Base-by-base conservation (phyloP, 768 basidiomycete genomes). In the Pleurotus tuber-regium region DNA sequence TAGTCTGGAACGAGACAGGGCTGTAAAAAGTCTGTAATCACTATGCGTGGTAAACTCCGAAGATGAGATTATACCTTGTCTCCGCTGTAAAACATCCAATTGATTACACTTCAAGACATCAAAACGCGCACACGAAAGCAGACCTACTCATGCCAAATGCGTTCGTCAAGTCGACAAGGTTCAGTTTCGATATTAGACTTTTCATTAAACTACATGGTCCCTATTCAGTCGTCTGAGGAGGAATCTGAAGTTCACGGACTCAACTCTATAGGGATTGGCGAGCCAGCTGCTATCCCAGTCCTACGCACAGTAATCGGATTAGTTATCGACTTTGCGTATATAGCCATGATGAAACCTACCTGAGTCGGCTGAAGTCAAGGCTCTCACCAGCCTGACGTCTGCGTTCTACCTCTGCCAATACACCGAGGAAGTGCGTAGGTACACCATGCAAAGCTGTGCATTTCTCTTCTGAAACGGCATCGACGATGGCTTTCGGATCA, bases 91-190 rank as follows among this genome's bases (percentile, higher is more conserved):
- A 39, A 16, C n/a, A 50, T 11, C 6, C 33, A 53, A 51, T 57
- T 24, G 46, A 39, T 26, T 19, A 16, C n/a, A 8, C 29, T 21
- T 43, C 36, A 41, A 53, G 29, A 38, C 16, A 5, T 25, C 28
- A 28, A 31, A 31, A 12, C 24, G 40, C 14, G 14, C 39, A 50
- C 28, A 19, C 16, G 25, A 21, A 16, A 24, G 40, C 38, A 19
- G 19, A 77, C 86, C 54, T 55, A 92, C 90, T 92, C 90, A 92
- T 92, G 51, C 90, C 90, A 65, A 89, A 92, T 9, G 85, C 89
- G 52, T 80, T 84, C 0, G 90, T 90, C 33, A 92, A 66, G 36
- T 89, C 86, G 4, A 61, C 72, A 31, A 92, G 63, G 58, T 89
- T 87, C 51, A 92, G 58, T 58, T 82, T 80, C 18, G 71, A 63